Percentiles rank a stretch among this genome's conserved stretches.
These are phyloP conservation scores for Daucus carota DNA, from an alignment of 129 eudicot species.

Conservation along the genomic window DH1_v3.0 NC_030387.2:25120001-25120500, in stretches of 20 bases:
- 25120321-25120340: not conserved
- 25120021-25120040: too few relatives aligned
- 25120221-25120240: too few relatives aligned
- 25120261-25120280: not conserved
- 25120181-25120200: not conserved
- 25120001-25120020: too few relatives aligned
- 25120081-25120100: too few relatives aligned
- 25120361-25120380: not conserved
- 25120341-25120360: not conserved
- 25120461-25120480: too few relatives aligned
- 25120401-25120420: too few relatives aligned
- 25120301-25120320: not conserved
- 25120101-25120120: too few relatives aligned
- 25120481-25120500: conserved; percentile 4
- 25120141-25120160: too few relatives aligned
- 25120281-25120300: not conserved
- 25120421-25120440: not conserved
- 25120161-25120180: not conserved
- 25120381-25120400: not conserved
- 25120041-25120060: too few relatives aligned
- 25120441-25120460: not conserved
- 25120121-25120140: too few relatives aligned
- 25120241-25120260: not conserved
- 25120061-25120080: too few relatives aligned
- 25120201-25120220: too few relatives aligned